A percentile compares a stretch with the other conserved stretches of the same genome.
phyloP scores from a whole-genome alignment of 164 flowering plant genomes.

The Macadamia tetraphylla region DNA sequence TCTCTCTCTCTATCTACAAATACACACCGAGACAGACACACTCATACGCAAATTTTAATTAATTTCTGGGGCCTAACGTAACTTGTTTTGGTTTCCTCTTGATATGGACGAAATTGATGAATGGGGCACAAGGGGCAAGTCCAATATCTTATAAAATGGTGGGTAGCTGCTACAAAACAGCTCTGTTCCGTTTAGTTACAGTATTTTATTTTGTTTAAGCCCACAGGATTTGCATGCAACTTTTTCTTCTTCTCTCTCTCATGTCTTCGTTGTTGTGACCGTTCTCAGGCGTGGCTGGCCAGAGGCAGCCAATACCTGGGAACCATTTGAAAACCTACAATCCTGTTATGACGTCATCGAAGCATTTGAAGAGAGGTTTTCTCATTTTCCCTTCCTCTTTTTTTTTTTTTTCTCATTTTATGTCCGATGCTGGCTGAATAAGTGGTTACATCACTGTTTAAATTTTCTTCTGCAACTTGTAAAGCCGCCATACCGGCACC shows the following conservation, averaged over 20 bases:
- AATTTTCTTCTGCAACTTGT: conserved; percentile 2
- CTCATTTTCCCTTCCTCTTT: not conserved
- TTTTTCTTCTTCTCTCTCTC: not conserved
- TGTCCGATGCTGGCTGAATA: too few relatives aligned
- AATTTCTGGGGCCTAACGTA: too few relatives aligned
- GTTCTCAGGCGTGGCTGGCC: conserved; percentile 95
- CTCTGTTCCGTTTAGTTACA: not conserved
- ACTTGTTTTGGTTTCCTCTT: not conserved
- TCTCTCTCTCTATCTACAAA: not conserved
- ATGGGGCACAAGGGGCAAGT: conserved; percentile 47
- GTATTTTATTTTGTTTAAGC: not conserved
- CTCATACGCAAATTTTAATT: too few relatives aligned
- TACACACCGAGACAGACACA: too few relatives aligned
- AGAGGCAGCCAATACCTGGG: conserved; percentile 95
- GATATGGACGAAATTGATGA: conserved; percentile 1
- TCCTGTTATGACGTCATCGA: conserved; percentile 72
- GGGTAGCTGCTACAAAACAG: conserved; percentile 5
- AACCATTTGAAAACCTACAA: conserved; percentile 78
- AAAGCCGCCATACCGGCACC: conserved; percentile 42
- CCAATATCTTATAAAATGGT: conserved; percentile 88
- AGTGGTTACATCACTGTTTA: not conserved
- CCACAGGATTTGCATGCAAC: too few relatives aligned
- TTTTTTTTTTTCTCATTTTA: not conserved
- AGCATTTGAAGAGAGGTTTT: conserved; percentile 80
- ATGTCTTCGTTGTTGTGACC: not conserved